Evolutionary conservation across 257 asterid genomes (phyloP), one percentile per base, ranked within the genome.

Genomic region (Mentha longifolia): DNA sequence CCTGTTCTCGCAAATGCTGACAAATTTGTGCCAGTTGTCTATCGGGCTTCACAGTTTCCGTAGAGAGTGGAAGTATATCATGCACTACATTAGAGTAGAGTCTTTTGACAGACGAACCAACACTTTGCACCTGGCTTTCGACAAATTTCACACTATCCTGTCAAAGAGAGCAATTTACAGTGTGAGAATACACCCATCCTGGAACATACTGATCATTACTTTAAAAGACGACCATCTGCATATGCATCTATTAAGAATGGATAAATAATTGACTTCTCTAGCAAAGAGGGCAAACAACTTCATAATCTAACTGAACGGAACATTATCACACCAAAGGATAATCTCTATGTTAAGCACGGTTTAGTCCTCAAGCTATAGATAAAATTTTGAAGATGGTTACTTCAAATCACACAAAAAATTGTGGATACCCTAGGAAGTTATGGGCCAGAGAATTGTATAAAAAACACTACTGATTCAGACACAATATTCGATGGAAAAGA

Each of bases 111-210:
- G 82, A 79, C 66, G 28, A 76, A 39, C 91, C 89, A 77, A 87
- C 91, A 77, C 64, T 77, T 39, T 91, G 89, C 80, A 81, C 92
- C 65, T 82, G 89, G 70, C 78, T 79, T 85, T 76, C 95, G 7
- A 87, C 88, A 71, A 74, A 87, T 77, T 81, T 86, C 57, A 78
- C 51, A 0, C 90, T 74, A 15, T 85, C 95, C 93, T 92, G 85
- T 30, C 39, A 71, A 75, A 64, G 22, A 20, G 62, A 83, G 59
- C 57, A 66, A 73, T 47, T 54, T 58, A 14, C 28, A 45, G 35
- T 9, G 15, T 46, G 39, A 68, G 56, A 25, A 8, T 31, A 46
- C 0, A 52, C 50, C 33, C 11, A 64, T 35, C n/a, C 43, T 4
- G 30, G 13, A 28, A 62, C 12, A 65, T 39, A 31, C 13, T 49